Evolutionary conservation across 495 filamentous ascomycete genomes (phyloP).

Genomic region (Monascus purpureus): DNA sequence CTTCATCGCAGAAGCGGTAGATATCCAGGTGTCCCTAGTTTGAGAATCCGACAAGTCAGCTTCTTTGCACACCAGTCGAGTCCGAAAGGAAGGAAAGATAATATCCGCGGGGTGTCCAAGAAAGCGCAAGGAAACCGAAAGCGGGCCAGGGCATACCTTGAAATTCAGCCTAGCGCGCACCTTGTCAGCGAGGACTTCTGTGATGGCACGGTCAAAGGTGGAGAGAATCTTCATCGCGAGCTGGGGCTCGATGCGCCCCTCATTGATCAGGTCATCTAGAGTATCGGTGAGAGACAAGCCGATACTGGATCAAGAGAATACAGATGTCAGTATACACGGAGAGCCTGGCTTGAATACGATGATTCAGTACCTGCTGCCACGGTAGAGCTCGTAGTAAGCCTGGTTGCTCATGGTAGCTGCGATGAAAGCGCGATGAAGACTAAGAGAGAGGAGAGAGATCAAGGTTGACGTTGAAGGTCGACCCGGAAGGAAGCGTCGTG

Average conservation of each 20-base stretch:
- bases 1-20: constrained; percentile 99
- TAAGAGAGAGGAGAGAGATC: constrained; percentile 1
- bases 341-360: not conserved
- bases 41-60: not conserved
- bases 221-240: constrained; percentile 94
- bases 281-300: constrained; percentile 87
- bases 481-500: too few species aligned
- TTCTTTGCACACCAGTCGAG: too few species aligned
- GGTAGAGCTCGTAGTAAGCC: constrained; percentile 88
- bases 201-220: constrained; percentile 81
- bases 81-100: not conserved
- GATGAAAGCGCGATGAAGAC: constrained; percentile 2
- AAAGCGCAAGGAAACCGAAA: too few species aligned
- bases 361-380: constrained; percentile 69
- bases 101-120: too few species aligned
- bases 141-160: constrained; percentile 55
- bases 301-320: constrained; percentile 43
- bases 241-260: constrained; percentile 88
- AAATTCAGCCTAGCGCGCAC: constrained; percentile 85
- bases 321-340: not conserved
- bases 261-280: constrained; percentile 88
- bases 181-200: constrained; percentile 76
- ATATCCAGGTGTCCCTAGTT: constrained; percentile 88
- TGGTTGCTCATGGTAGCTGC: constrained; percentile 18
- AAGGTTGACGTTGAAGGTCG: too few species aligned